phyloP scores from a whole-genome alignment of 352 stramenopile genomes.

The Globisporangium paroecandrum region DNA sequence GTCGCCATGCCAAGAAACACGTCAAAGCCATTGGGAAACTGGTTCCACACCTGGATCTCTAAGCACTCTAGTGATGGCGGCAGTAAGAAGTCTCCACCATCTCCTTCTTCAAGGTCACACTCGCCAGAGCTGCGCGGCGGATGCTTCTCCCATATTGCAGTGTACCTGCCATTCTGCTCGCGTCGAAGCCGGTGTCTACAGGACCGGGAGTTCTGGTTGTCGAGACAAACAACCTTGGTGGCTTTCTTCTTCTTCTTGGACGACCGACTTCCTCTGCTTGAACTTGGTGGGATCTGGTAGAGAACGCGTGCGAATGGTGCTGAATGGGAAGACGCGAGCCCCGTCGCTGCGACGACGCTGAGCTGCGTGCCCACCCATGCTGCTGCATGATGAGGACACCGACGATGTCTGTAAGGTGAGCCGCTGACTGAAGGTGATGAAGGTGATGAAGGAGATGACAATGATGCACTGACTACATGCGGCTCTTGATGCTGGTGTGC shows the following conservation, averaged over 20 bases:
- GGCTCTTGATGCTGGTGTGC: not conserved
- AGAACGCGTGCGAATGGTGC: constrained; percentile 49
- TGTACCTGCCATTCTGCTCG: constrained; percentile 38
- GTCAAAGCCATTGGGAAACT: constrained; percentile 47
- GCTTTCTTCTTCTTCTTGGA: not conserved
- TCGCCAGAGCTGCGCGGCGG: not conserved
- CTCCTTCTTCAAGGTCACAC: not conserved
- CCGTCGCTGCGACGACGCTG: constrained; percentile 27
- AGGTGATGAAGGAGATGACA: not conserved
- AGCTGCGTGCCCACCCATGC: constrained; percentile 30
- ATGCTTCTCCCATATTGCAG: constrained; percentile 27
- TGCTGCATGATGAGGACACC: too few species aligned
- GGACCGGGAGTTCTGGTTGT: not conserved
- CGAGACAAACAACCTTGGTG: constrained; percentile 10
- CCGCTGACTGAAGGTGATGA: not conserved
- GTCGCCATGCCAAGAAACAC: constrained; percentile 47
- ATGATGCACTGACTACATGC: not conserved
- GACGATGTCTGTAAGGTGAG: not conserved
- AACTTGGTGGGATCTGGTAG: constrained; percentile 23
- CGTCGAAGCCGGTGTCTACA: constrained; percentile 4
- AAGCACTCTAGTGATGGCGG: constrained; percentile 36
- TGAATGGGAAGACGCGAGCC: constrained; percentile 40
- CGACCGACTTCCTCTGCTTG: constrained; percentile 3
- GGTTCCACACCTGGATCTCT: constrained; percentile 67
- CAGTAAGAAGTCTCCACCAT: constrained; percentile 16